Evolutionary conservation across 2,329 filamentous ascomycete genomes (phyloP).

Genomic region (Diaporthe eres): DNA sequence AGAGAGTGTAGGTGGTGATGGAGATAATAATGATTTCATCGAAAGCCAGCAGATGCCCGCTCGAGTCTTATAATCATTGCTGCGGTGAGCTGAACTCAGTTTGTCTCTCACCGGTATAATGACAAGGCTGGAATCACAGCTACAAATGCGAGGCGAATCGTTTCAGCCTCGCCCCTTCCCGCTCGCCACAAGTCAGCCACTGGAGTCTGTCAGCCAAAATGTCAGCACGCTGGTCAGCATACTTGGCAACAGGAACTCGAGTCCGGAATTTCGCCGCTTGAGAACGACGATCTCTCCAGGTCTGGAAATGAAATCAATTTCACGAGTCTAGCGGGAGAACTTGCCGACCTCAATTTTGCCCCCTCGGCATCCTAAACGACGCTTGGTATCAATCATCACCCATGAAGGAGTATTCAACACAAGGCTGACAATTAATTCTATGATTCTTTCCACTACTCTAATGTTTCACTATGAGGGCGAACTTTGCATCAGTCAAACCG

Average conservation of each 20-base stretch:
- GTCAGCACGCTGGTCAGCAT: slow-evolving; percentile 5
- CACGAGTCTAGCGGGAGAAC: neutral
- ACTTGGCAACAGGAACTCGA: neutral
- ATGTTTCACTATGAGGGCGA: too few relatives aligned
- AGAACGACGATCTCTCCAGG: too few relatives aligned
- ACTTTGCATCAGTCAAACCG: too few relatives aligned
- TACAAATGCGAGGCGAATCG: neutral
- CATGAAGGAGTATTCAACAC: too few relatives aligned
- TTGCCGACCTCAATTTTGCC: neutral
- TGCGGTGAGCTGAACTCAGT: rapidly evolving
- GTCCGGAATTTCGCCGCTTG: neutral
- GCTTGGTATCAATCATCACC: too few relatives aligned
- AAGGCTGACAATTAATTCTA: too few relatives aligned
- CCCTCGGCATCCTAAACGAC: neutral
- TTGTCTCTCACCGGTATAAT: rapidly evolving
- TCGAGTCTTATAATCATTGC: neutral
- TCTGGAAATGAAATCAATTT: neutral
- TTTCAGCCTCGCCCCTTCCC: slow-evolving; percentile 10
- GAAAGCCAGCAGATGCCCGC: too few relatives aligned
- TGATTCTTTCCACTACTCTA: too few relatives aligned
- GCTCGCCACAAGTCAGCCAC: slow-evolving; percentile 9
- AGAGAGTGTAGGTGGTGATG: neutral
- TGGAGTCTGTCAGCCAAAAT: slow-evolving; percentile 3
- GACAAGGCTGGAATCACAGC: neutral
- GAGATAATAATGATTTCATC: neutral